A percentile compares a stretch with the other conserved stretches of the same genome.
phyloP scores from a whole-genome alignment of 2,329 filamentous ascomycete species.

The Myotisia sp. region DNA sequence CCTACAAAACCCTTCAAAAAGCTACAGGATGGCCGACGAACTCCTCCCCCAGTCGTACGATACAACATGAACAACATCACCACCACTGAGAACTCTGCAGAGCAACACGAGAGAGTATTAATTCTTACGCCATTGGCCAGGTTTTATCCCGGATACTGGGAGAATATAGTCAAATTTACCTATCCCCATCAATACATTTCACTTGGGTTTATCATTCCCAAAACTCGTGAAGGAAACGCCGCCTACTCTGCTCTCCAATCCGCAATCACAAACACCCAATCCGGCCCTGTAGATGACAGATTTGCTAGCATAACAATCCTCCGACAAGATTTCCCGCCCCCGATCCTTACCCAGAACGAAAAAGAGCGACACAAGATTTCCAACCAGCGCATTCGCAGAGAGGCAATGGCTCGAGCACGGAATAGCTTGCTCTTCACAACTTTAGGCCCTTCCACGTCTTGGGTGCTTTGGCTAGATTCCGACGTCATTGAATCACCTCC shows the following conservation, averaged over 20 bases:
- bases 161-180: conserved; percentile 66
- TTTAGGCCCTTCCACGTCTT: conserved; percentile 75
- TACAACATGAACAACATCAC: conserved; percentile 95
- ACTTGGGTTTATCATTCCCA: conserved; percentile 88
- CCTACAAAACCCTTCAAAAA: conserved; percentile 63
- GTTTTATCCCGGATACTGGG: conserved; percentile 93
- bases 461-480: conserved; percentile 91
- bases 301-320: conserved; percentile 92
- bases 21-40: conserved; percentile 41
- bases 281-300: conserved; percentile 61
- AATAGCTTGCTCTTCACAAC: conserved; percentile 95
- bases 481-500: conserved; percentile 83
- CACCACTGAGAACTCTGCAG: conserved; percentile 58
- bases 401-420: conserved; percentile 82
- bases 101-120: conserved; percentile 71
- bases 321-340: conserved; percentile 83
- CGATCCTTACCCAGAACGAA: conserved; percentile 67
- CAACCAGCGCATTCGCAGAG: conserved; percentile 73
- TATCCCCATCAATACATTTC: conserved; percentile 95
- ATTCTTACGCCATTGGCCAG: conserved; percentile 84
- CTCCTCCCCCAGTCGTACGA: conserved; percentile 72
- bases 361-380: conserved; percentile 78
- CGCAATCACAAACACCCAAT: conserved; percentile 73
- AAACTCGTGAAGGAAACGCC: conserved; percentile 78
- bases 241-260: conserved; percentile 73